Evolutionary conservation across 1,284 basidiomycete genomes (phyloP).

Genomic region (Fomitopsis schrenkii): DNA sequence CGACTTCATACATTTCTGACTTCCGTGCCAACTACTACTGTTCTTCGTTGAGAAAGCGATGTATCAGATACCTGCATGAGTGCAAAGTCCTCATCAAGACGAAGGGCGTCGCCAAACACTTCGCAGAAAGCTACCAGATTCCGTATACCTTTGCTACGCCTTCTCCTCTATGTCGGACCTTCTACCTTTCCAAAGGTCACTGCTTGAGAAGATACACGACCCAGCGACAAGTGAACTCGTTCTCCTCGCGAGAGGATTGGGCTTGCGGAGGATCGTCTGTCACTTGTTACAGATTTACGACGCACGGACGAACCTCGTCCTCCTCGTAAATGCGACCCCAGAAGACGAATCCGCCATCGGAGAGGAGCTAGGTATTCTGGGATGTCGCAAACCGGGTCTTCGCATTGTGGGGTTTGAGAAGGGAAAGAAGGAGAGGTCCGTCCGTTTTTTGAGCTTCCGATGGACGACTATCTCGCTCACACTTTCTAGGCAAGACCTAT

Average conservation of each 20-base stretch:
- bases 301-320: slow-evolving; percentile 78
- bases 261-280: slow-evolving; percentile 77
- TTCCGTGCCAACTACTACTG: too few relatives aligned
- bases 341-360: slow-evolving; percentile 92
- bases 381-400: slow-evolving; percentile 84
- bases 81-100: too few relatives aligned
- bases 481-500: slow-evolving; percentile 71
- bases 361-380: slow-evolving; percentile 90
- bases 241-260: slow-evolving; percentile 84
- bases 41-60: too few relatives aligned
- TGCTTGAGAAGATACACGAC: slow-evolving; percentile 67
- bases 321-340: slow-evolving; percentile 84
- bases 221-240: slow-evolving; percentile 81
- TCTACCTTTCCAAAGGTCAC: slow-evolving; percentile 61
- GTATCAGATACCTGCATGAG: too few relatives aligned
- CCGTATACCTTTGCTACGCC: too few relatives aligned
- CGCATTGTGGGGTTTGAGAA: slow-evolving; percentile 85
- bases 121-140: too few relatives aligned
- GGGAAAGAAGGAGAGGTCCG: slow-evolving; percentile 74
- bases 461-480: not conserved
- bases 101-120: too few relatives aligned
- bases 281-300: slow-evolving; percentile 91
- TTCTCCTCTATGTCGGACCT: slow-evolving; percentile 29
- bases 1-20: too few relatives aligned
- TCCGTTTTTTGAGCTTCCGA: slow-evolving; percentile 8